Evolutionary conservation across 805 yeast species (phyloP).

Genomic region (Yarrowia alimentaria): DNA sequence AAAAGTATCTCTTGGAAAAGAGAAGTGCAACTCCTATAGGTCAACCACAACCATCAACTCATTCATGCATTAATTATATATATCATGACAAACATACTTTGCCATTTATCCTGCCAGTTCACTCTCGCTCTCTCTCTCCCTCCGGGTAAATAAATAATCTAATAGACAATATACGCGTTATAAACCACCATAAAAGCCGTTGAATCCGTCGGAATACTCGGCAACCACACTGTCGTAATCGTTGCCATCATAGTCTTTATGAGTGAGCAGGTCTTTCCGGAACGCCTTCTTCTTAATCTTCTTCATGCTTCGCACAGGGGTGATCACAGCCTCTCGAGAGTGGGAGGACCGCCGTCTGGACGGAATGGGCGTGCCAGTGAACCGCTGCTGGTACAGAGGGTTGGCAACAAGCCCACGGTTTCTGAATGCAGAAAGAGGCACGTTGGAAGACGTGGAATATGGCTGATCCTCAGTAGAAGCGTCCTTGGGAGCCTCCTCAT

Average conservation of each 20-base stretch:
- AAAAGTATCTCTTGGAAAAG: no score
- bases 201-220: conserved; percentile 11
- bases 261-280: conserved; percentile 21
- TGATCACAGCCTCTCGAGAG: conserved; percentile 35
- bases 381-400: conserved; percentile 22
- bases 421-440: conserved; percentile 88
- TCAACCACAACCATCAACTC: no score
- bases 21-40: no score
- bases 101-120: no score
- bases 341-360: conserved; percentile 25
- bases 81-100: no score
- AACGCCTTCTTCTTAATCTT: conserved; percentile 31
- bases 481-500: conserved; percentile 45
- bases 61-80: no score
- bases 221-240: conserved; percentile 26
- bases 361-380: conserved; percentile 15
- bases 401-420: conserved; percentile 57
- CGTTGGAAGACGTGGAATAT: conserved; percentile 40
- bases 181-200: conserved; percentile 22
- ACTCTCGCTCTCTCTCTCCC: no score
- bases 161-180: conserved; percentile 17
- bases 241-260: conserved; percentile 26
- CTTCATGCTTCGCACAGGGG: conserved; percentile 36
- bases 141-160: conserved; percentile 5
- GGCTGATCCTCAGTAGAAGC: conserved; percentile 35